Base-by-base conservation (phyloP, 495 filamentous ascomycete genomes). In the Talaromyces proteolyticus region DNA sequence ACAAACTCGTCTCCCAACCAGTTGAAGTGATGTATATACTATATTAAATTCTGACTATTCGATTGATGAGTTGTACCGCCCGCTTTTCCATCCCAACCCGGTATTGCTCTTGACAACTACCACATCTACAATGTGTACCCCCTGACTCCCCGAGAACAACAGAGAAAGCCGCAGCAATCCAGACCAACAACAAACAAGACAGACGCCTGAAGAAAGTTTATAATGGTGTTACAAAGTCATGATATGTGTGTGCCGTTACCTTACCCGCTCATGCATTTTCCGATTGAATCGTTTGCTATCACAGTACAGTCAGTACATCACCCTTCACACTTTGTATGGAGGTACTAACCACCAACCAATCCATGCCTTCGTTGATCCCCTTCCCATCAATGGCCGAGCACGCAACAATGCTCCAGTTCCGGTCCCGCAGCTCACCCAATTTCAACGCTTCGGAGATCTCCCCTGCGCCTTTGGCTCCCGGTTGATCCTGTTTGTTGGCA, bases 401-500 rank as follows among this genome's bases (percentile, higher is more conserved):
- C 18, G 90, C 91, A 57, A 97, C 89, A 62, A 98, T 97, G 62
- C 89, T 97, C 93, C 93, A 98, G 76, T 96, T 98, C 57, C 93
- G 79, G 71, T 98, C 94, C 57, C 90, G 84, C 55, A 98, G 67
- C 57, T 95, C 89, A 41, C 89, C 91, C 43, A 98, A 69, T 58
- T 84, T 85, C 65, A 98, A 69, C 18, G 89, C 93, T 67, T 96
- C 91, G 42, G 86, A 92, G 57, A 98, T 97, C 61, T 97, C 94
- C 7, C 90, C 93, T 3, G 94, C 93, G 0, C 93, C 94, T 67
- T 95, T 94, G 23, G 93, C 91, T 18, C 93, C 94, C 3, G 93
- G 93, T 61, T 97, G 93, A 70, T 98, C 93, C 61, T 98, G 94
- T 72, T 98, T 98, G 71, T 98, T 98, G 50, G 93, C 93, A 68